phyloP scores from a whole-genome alignment of 2,329 filamentous ascomycete species.

The Diaporthe humulicola region DNA sequence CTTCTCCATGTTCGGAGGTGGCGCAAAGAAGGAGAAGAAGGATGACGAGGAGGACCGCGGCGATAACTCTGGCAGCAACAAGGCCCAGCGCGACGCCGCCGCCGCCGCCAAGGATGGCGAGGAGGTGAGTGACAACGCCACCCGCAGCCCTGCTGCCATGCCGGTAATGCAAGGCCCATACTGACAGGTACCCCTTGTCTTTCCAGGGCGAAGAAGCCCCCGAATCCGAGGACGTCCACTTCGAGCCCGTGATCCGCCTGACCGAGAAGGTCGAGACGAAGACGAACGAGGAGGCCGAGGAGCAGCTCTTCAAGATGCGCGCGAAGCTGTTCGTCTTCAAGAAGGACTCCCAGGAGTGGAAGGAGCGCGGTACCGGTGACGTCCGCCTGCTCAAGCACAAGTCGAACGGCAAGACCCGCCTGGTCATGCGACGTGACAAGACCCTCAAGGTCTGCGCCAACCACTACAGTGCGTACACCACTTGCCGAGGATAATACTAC shows the following conservation, averaged over 20 bases:
- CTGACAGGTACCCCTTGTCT: conserved; percentile 32
- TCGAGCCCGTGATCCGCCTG: conserved; percentile 95
- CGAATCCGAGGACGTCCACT: conserved; percentile 94
- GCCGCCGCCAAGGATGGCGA: conserved; percentile 69
- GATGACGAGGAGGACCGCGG: conserved; percentile 83
- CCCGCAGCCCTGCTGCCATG: neutral
- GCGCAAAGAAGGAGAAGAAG: conserved; percentile 97
- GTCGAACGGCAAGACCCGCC: conserved; percentile 96
- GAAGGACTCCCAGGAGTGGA: conserved; percentile 93
- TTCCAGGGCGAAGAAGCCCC: conserved; percentile 80
- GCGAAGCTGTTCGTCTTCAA: conserved; percentile 99
- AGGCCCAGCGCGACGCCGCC: conserved; percentile 78
- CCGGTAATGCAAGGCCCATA: neutral
- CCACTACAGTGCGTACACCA: conserved; percentile 86
- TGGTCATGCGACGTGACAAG: conserved; percentile 99
- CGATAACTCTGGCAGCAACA: conserved; percentile 90
- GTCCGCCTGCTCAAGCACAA: conserved; percentile 98
- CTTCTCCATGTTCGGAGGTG: conserved; percentile 99
- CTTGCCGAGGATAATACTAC: neutral
- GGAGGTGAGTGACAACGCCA: conserved; percentile 59
- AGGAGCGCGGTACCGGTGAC: conserved; percentile 98
- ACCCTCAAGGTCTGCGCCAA: conserved; percentile 99
- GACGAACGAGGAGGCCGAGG: conserved; percentile 98
- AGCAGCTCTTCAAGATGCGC: conserved; percentile 99
- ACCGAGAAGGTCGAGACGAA: conserved; percentile 97